These are phyloP conservation scores for Coffea eugenioides DNA, from an alignment of 257 asterid species.

Conservation along the genomic window DNA sequence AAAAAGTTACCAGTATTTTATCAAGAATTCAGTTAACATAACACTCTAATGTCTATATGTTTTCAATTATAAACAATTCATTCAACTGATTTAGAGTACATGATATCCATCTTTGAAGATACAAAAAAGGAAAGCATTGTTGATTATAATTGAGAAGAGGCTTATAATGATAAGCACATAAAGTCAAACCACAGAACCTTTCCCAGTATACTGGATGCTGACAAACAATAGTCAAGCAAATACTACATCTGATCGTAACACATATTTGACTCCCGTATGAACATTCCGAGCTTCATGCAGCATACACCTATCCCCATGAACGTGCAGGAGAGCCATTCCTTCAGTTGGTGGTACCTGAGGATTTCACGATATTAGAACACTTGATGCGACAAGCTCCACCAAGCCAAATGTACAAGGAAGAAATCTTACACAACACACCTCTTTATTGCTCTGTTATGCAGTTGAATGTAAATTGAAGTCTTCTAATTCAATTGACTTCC, in stretches of 20 bases:
- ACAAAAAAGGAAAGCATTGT: not conserved
- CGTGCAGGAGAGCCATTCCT: conserved; percentile 91
- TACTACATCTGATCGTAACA: conserved; percentile 78
- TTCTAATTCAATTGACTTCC: not conserved
- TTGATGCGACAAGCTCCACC: not conserved
- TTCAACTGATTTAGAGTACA: not conserved
- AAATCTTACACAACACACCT: not conserved
- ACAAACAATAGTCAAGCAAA: conserved; percentile 41
- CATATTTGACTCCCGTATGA: conserved; percentile 74
- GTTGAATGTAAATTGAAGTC: no score
- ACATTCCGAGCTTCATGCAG: conserved; percentile 87
- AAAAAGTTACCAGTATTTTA: not conserved
- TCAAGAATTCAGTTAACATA: not conserved
- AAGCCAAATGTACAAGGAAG: not conserved
- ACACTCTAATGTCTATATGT: not conserved
- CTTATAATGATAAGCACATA: not conserved
- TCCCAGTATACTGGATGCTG: not conserved
- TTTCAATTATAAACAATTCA: not conserved
- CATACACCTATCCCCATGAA: conserved; percentile 93
- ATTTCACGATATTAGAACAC: not conserved
- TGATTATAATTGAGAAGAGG: not conserved
- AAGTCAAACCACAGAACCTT: not conserved
- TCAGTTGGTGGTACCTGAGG: conserved; percentile 74
- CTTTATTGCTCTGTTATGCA: not conserved
- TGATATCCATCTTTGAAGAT: not conserved